Percentiles rank a stretch among this genome's conserved stretches.
phyloP scores from a whole-genome alignment of 2,329 filamentous ascomycete genomes.

The Venturiaceae sp. region DNA sequence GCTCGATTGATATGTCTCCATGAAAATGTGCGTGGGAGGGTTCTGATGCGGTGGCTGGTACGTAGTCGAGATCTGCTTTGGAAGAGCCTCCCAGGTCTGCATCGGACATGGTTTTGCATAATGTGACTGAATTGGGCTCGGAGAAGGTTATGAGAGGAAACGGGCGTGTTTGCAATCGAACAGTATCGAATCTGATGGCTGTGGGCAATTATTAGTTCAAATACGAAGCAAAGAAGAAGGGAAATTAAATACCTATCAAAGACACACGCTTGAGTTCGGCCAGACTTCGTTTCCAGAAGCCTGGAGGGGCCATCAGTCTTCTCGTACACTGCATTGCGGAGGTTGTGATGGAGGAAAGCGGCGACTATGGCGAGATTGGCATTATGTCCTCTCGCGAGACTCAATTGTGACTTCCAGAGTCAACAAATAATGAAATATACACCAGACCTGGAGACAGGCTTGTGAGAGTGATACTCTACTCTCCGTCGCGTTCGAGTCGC shows the following conservation, averaged over 20 bases:
- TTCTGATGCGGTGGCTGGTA: conserved; percentile 32
- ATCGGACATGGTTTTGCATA: conserved; percentile 74
- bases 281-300: conserved; percentile 49
- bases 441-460: not conserved
- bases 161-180: conserved; percentile 55
- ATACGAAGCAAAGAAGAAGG: conserved; percentile 21
- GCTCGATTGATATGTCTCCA: conserved; percentile 75
- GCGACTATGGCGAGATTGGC: conserved; percentile 12
- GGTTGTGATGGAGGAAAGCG: not conserved
- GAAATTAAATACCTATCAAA: conserved; percentile 35
- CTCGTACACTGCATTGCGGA: conserved; percentile 25
- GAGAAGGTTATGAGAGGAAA: conserved; percentile 57
- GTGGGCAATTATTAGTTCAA: conserved; percentile 17
- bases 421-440: not conserved
- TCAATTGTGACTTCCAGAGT: not conserved
- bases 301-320: conserved; percentile 20
- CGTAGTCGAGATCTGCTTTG: conserved; percentile 59
- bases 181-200: conserved; percentile 62
- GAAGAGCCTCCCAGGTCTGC: conserved; percentile 81
- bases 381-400: conserved; percentile 15
- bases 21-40: conserved; percentile 71
- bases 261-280: conserved; percentile 50
- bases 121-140: conserved; percentile 28
- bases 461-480: not conserved
- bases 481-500: not conserved